phyloP scores from a whole-genome alignment of 225 moss, liverwort and hornwort genomes.

The Thuidium tamariscinum region DNA sequence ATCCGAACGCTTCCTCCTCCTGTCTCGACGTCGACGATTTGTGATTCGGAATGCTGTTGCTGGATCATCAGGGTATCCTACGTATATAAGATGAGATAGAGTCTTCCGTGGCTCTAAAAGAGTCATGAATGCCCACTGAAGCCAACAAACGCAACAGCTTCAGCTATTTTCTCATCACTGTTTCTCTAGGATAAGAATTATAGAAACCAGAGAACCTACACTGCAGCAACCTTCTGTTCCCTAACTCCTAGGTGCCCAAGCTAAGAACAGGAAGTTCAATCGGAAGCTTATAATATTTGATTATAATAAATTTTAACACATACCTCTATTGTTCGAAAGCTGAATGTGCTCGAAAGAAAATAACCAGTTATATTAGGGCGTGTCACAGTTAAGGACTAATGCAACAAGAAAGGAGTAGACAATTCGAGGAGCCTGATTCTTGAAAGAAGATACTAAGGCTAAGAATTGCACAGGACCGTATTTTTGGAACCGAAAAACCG shows the following conservation, averaged over 20 bases:
- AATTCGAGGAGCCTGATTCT: neutral
- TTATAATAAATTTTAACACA: neutral
- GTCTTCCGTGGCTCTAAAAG: conserved; percentile 71
- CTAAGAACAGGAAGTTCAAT: neutral
- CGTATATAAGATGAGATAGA: conserved; percentile 72
- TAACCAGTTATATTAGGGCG: neutral
- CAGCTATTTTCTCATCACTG: neutral
- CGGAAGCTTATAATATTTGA: neutral
- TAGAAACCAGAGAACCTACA: neutral
- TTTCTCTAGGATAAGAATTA: neutral
- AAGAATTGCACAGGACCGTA: neutral
- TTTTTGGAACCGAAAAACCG: neutral
- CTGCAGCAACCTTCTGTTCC: neutral
- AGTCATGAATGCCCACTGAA: conserved; percentile 95
- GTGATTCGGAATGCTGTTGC: conserved; percentile 76
- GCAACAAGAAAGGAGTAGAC: neutral
- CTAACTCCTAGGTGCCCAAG: neutral
- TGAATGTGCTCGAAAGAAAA: neutral
- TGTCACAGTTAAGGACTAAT: neutral
- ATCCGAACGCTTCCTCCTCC: conserved; percentile 59
- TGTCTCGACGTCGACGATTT: conserved; percentile 63
- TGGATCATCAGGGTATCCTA: conserved; percentile 74
- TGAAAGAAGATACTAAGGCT: neutral
- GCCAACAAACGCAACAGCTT: neutral
- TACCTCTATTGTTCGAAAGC: too few species aligned